A percentile compares a stretch with the other conserved stretches of the same genome.
Conservation (phyloP, 2,329 filamentous ascomycete genomes). For the Cyclaneusma minus region DNA sequence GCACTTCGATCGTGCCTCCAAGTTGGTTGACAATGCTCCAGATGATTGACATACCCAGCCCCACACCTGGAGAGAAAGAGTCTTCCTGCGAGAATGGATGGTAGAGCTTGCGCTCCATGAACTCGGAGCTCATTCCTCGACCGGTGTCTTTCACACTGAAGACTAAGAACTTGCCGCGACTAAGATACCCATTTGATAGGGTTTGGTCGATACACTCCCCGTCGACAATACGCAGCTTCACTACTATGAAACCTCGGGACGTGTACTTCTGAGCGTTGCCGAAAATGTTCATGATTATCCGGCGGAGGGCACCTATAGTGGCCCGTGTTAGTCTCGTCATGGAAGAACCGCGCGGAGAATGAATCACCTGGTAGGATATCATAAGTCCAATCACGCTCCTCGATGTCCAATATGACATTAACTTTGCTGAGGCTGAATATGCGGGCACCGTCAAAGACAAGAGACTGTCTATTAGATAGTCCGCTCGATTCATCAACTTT, state of each 20-base stretch:
- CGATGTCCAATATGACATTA: slow-evolving; percentile 15
- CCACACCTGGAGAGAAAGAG: slow-evolving; percentile 40
- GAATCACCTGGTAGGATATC: slow-evolving; percentile 12
- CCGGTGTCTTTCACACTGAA: slow-evolving; percentile 44
- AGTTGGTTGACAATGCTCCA: slow-evolving; percentile 39
- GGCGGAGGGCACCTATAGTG: slow-evolving; percentile 8
- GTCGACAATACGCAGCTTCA: slow-evolving; percentile 16
- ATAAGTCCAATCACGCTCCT: slow-evolving; percentile 14
- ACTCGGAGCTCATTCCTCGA: slow-evolving; percentile 44
- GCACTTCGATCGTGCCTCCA: slow-evolving; percentile 42
- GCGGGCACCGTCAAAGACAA: too few relatives aligned
- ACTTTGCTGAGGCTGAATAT: slow-evolving; percentile 3
- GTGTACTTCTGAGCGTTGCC: slow-evolving; percentile 48
- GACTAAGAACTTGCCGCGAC: slow-evolving; percentile 6
- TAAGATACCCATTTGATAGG: too few relatives aligned
- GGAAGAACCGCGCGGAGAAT: background rate
- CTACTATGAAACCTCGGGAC: slow-evolving; percentile 29
- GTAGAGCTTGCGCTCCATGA: slow-evolving; percentile 38
- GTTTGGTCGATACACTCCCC: background rate
- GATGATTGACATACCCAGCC: slow-evolving; percentile 44
- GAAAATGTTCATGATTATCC: slow-evolving; percentile 42
- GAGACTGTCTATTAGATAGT: too few relatives aligned
- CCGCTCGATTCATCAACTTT: too few relatives aligned
- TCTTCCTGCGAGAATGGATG: slow-evolving; percentile 46
- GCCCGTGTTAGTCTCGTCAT: background rate